Evolutionary conservation across 2,329 filamentous ascomycete species (phyloP).

Genomic region (Cercospora sp.): DNA sequence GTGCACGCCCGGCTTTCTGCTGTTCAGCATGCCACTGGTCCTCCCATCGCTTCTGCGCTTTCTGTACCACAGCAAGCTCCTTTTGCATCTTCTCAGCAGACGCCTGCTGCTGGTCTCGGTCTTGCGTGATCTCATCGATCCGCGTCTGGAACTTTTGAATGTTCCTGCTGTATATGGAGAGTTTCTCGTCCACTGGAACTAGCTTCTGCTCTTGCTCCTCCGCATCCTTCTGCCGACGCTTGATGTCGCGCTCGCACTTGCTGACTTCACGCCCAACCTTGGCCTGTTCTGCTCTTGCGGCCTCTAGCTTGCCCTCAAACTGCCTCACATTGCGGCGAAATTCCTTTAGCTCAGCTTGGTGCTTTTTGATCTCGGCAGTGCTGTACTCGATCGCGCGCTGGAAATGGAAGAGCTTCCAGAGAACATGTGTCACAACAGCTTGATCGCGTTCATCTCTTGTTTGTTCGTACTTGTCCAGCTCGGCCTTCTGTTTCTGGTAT

Average conservation of each 20-base stretch:
- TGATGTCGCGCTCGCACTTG: slow-evolving; percentile 83
- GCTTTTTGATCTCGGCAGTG: slow-evolving; percentile 82
- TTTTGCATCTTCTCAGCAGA: slow-evolving; percentile 74
- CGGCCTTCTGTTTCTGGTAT: slow-evolving; percentile 93
- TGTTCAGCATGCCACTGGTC: slow-evolving; percentile 81
- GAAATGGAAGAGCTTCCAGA: slow-evolving; percentile 97
- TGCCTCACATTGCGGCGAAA: slow-evolving; percentile 83
- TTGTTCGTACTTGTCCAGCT: slow-evolving; percentile 88
- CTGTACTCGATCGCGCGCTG: slow-evolving; percentile 92
- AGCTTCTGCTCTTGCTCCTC: slow-evolving; percentile 83
- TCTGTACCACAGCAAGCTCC: slow-evolving; percentile 80
- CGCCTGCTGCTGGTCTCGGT: slow-evolving; percentile 69
- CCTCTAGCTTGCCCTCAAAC: slow-evolving; percentile 76
- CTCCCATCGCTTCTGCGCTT: slow-evolving; percentile 85
- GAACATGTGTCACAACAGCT: slow-evolving; percentile 85
- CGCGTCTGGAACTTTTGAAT: slow-evolving; percentile 67
- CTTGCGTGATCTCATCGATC: slow-evolving; percentile 70
- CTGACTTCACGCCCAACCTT: slow-evolving; percentile 72
- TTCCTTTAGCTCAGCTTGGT: slow-evolving; percentile 93
- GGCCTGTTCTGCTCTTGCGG: slow-evolving; percentile 79
- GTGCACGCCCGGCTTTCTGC: slow-evolving; percentile 80
- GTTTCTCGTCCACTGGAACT: slow-evolving; percentile 89
- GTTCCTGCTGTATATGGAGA: slow-evolving; percentile 72
- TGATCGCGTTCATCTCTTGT: slow-evolving; percentile 89
- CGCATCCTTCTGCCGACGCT: slow-evolving; percentile 79